Base-by-base conservation (phyloP, 2,329 filamentous ascomycete genomes). In the Trichophyton schoenleinii region DNA sequence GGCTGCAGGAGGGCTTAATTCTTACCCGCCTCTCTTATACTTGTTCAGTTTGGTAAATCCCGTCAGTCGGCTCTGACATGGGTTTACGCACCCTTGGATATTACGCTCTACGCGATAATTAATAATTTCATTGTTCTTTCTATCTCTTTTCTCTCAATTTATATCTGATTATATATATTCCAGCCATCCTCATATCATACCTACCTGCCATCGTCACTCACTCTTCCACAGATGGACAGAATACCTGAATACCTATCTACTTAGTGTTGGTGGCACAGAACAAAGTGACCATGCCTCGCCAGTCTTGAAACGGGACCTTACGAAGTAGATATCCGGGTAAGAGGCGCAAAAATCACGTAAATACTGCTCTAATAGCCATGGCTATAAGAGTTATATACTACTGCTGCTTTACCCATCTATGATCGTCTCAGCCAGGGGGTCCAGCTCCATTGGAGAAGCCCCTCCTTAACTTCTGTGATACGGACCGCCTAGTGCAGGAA, bases 11-110 rank as follows among this genome's bases (percentile, higher is more conserved):
- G 31, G 22, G 52, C 28, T 15, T 55, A 55, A 55, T 55, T 15
- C 3, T 36, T 34, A 53, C 25, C n/a, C 18, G n/a, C n/a, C 7
- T 44, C 52, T 28, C 28, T 38, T 38, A 13, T 38, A 38, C 28
- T 36, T 20, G 31, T 20, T 55, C 52, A 55, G 28, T 11, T 28
- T 55, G 52, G 28, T 55, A 11, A 36, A 55, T 52, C 28, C 52
- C 25, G 31, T 55, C 15, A 36, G 52, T 55, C 52, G 22, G 31
- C 52, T 55, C 52, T 55, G 52, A 55, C 52, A 36, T 55, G 28
- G 34, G 52, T n/a, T 55, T 55, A 55, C 52, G 4, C 52, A 28
- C 15, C 34, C 31, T 55, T 55, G 52, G 52, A 55, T 55, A 55
- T 55, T 28, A 31, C 28, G 52, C 52, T 55, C 52, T 55, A 36